Evolutionary conservation across 208 protist species (phyloP), one percentile per base, ranked within the genome.

Genomic region (Leishmania arabica): DNA sequence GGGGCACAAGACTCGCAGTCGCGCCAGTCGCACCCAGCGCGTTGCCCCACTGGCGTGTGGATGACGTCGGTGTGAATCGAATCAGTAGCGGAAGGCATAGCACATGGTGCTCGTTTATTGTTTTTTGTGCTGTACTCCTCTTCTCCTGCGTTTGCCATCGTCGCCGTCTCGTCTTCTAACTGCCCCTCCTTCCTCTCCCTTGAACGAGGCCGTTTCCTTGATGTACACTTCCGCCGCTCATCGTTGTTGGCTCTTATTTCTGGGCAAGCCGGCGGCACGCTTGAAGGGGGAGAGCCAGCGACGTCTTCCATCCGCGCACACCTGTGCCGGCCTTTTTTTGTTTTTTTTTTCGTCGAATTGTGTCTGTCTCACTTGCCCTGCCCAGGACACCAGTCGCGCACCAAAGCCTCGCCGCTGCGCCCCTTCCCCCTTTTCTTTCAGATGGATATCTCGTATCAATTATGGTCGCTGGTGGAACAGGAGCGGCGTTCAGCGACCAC

Each of bases 381-480:
- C 45, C 60, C 31, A n/a, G 51, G 21, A 40, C 31, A 76, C n/a
- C 45, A 51, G 69, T 31, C 13, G 34, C 45, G 7, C 9, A 54
- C 15, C 5, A 6, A 54, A 37, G 24, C 24, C 7, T 4, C 34
- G 3, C 19, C 65, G 24, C 37, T 15, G 24, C 31, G 3, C 42
- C 31, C 17, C 21, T 40, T n/a, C n/a, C 6, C 51, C 27, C 21
- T 68, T 21, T 7, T 21, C 7, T 17, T 3, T 1, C 27, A 53
- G 34, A 85, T 85, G 82, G 82, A 85, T 31, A 42, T 76, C 31
- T 85, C 82, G 11, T 31, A 37, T 31, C 62, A 82, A 8, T 34
- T 85, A 1, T 85, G 82, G 82, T 75, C 82, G 19, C 66, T 85
- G 15, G 82, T 82, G 17, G 82, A 84, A 27, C 74, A 77, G 40